Evolutionary conservation across 176 grass and related monocot species (phyloP), one percentile per base, ranked within the genome.

Genomic region (Zoysia japonica): DNA sequence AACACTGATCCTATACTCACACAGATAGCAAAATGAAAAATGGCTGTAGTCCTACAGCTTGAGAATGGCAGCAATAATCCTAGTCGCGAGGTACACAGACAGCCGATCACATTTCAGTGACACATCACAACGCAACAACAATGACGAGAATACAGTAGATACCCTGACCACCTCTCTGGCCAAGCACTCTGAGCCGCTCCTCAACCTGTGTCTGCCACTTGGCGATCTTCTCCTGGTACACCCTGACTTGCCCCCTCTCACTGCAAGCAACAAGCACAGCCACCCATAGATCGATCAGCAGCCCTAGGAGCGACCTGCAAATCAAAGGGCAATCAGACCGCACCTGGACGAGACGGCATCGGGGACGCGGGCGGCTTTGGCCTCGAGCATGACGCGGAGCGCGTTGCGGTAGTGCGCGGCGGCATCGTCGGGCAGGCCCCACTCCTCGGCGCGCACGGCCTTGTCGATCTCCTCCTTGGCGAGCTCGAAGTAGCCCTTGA

Each of bases 391-490:
- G 63, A 98, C 81, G 45, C 85, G 90, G 28, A 83, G 78, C 52
- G 95, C 95, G 70, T 87, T 98, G 77, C 87, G 84, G 76, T 98
- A 98, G 88, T 94, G 90, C 12, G 85, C 70, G 16, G 85, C 40
- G 46, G 95, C 95, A 59, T 94, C 92, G 12, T 92, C 90, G 9
- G 87, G 74, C 67, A 94, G 80, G 0, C 90, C 90, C 90, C 92
- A 93, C 86, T 98, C 95, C 90, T 98, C 95, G 40, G 90, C 84
- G 65, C 90, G 90, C 47, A 98, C 85, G 48, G 95, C 95, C 84
- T 94, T 98, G 78, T 98, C 88, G 86, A 94, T 98, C 89, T 93
- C 89, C 88, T 98, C 88, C 78, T 98, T 98, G 60, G 95, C 95
- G 67, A 98, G 83, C 40, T 94, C 95, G 83, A 98, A 98, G 83